Conservation (phyloP, 2,329 filamentous ascomycete genomes). For the Fusarium hostae region DNA sequence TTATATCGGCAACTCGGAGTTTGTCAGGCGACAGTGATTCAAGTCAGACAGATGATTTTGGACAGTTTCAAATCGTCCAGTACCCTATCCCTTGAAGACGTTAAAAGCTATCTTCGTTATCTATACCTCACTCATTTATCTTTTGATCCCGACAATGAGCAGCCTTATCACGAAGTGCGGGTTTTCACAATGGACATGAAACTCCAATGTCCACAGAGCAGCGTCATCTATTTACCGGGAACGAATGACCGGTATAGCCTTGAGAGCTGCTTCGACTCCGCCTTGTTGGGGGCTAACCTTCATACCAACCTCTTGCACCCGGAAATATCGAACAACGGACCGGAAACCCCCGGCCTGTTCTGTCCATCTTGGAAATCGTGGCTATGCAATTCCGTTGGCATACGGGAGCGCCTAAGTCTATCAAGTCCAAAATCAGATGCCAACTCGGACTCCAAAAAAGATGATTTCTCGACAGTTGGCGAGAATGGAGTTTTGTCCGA, state of each 20-base stretch:
- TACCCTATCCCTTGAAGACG: background rate
- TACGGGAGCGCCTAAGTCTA: background rate
- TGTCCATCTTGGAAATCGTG: background rate
- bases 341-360: background rate
- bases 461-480: background rate
- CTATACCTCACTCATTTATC: background rate
- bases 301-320: background rate
- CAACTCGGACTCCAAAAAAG: background rate
- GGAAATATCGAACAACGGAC: background rate
- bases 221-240: background rate
- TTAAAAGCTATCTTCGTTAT: background rate
- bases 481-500: background rate
- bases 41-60: background rate
- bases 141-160: background rate
- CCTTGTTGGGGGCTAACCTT: too few relatives aligned
- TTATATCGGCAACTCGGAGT: background rate
- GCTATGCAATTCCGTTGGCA: background rate
- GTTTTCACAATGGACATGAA: background rate
- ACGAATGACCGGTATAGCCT: background rate
- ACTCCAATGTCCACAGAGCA: background rate
- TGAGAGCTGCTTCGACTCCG: background rate
- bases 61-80: background rate
- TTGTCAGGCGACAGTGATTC: background rate
- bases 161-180: background rate
- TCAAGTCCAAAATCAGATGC: rapidly evolving